Evolutionary conservation across 768 basidiomycete genomes (phyloP), one percentile per base, ranked within the genome.

Genomic region (Piloderma croceum): DNA sequence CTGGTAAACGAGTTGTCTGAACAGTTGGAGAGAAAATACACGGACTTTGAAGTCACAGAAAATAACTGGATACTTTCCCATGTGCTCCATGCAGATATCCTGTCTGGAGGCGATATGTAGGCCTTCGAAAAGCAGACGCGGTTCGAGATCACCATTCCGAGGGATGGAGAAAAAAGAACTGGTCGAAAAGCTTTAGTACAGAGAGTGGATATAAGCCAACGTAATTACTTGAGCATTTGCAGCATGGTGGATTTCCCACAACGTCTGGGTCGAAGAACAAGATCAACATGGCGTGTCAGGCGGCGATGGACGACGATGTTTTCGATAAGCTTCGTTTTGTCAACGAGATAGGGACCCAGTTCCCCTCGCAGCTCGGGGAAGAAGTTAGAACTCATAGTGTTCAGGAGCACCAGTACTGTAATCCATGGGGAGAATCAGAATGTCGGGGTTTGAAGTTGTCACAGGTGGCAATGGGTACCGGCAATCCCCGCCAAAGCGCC

Each of bases 301-400:
- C 43, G 31, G n/a, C n/a, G n/a, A 35, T 4, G 15, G 29, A n/a
- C 29, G 31, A 44, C 39, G 36, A 48, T 44, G 5, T 45, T 48
- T 45, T 48, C 43, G 46, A 48, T 45, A 48, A 48, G 38, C 25
- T 37, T 41, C 38, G 46, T 47, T 41, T 44, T 47, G 43, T 47
- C 46, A 36, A 47, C 38, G 19, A 47, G 42, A 44, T 24, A 47
- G 18, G 35, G 45, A 22, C 42, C 45, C 12, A 47, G 42, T 17
- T 20, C n/a, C 11, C 17, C n/a, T 33, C 45, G 45, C 37, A 47
- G 10, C 23, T n/a, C 19, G 18, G 42, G 45, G 32, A 46, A 46
- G 31, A 36, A 44, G 27, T 38, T 29, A 29, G 43, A 44, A 44
- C 38, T 31, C 43, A 44, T 40, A 40, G 29, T 34, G 38, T 39